Conservation (phyloP, 768 basidiomycete species). For the Cystofilobasidium ferigula region DNA sequence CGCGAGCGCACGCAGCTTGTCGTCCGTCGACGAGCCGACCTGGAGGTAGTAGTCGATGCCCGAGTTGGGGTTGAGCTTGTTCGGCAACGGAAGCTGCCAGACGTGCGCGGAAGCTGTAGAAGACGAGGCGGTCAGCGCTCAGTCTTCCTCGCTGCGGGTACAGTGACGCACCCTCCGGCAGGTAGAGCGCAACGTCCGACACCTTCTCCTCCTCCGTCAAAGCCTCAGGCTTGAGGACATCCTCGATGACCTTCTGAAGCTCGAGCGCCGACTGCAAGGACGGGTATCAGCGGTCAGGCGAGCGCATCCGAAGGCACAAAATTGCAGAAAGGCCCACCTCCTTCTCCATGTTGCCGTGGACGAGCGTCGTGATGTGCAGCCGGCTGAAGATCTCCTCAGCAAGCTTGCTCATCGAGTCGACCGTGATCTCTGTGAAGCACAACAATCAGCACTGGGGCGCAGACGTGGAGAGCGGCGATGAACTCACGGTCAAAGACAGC, state of each 20-base stretch:
- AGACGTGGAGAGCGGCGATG: not conserved
- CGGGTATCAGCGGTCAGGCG: not conserved
- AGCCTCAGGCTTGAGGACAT: slow-evolving; percentile 49
- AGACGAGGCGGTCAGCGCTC: not conserved
- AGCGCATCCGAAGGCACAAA: not conserved
- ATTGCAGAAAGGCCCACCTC: slow-evolving; percentile 52
- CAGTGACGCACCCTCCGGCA: slow-evolving; percentile 51
- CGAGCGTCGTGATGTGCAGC: slow-evolving; percentile 59
- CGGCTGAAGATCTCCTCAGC: slow-evolving; percentile 51
- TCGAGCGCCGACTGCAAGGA: slow-evolving; percentile 57
- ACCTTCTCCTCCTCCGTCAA: slow-evolving; percentile 50
- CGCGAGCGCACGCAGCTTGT: slow-evolving; percentile 53
- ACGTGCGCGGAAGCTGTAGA: slow-evolving; percentile 56
- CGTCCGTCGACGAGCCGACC: slow-evolving; percentile 58
- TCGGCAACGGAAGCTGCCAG: slow-evolving; percentile 57
- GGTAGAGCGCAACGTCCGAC: slow-evolving; percentile 47
- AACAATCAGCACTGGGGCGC: not conserved
- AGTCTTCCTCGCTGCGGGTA: no score
- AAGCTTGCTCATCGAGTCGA: slow-evolving; percentile 58
- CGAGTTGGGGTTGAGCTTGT: slow-evolving; percentile 77
- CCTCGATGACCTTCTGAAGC: slow-evolving; percentile 61
- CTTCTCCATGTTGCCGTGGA: slow-evolving; percentile 72
- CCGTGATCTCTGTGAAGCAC: slow-evolving; percentile 50
- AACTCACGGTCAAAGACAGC: slow-evolving; percentile 60
- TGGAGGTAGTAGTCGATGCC: slow-evolving; percentile 75